Percentiles rank a stretch among this genome's conserved stretches.
Evolutionary conservation across 73 alveolate species (phyloP).

Genomic region (Tetrahymena malaccensis): DNA sequence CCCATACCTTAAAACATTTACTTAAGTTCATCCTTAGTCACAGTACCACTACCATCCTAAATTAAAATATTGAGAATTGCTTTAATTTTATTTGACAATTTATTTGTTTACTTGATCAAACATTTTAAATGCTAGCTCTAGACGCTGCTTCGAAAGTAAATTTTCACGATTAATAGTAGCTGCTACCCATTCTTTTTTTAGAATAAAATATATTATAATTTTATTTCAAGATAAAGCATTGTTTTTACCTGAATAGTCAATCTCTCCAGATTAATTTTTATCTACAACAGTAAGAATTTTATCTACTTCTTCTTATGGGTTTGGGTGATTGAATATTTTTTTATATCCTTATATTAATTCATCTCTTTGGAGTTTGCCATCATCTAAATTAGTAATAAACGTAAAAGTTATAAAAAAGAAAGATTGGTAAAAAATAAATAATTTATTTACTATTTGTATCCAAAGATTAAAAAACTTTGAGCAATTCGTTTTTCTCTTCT

Average conservation of each 20-base stretch:
- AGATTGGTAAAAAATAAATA: not conserved
- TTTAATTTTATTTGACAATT: too few species aligned
- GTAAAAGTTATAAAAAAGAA: not conserved
- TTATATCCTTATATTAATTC: not conserved
- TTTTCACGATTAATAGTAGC: constrained; percentile 25
- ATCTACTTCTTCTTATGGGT: constrained; percentile 11
- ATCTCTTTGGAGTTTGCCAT: not conserved
- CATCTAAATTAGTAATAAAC: not conserved
- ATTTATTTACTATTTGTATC: not conserved
- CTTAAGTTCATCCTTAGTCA: constrained; percentile 49
- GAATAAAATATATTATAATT: not conserved
- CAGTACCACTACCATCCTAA: constrained; percentile 43
- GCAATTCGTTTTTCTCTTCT: constrained; percentile 11
- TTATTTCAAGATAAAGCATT: not conserved
- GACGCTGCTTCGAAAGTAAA: constrained; percentile 8
- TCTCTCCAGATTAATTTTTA: constrained; percentile 1
- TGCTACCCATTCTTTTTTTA: constrained; percentile 3
- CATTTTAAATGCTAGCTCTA: constrained; percentile 22
- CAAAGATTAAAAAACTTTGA: not conserved
- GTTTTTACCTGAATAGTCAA: constrained; percentile 18
- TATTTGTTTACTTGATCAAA: constrained; percentile 11
- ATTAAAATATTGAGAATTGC: not conserved
- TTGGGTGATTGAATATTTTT: not conserved
- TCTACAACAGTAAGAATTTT: constrained; percentile 2
- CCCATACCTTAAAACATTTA: constrained; percentile 22